A percentile compares a stretch with the other conserved stretches of the same genome.
phyloP scores from a whole-genome alignment of 345 rosid species.

The Excoecaria agallocha region DNA sequence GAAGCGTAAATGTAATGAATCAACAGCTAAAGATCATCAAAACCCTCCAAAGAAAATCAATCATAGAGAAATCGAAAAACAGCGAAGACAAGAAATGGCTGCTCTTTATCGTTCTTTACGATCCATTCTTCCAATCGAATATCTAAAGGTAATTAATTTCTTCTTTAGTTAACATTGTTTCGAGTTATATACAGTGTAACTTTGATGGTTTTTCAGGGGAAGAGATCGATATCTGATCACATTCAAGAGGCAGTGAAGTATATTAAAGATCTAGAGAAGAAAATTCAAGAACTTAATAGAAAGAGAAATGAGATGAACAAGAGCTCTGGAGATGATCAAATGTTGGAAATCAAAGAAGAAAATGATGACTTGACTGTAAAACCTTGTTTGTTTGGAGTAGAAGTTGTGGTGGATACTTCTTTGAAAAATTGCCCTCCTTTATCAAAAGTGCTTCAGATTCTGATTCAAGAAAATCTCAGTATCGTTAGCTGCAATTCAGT shows the following conservation, averaged over 20 bases:
- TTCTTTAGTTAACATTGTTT: not conserved
- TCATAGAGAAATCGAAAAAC: constrained; percentile 42
- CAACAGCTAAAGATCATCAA: too few species aligned
- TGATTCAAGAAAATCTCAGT: constrained; percentile 30
- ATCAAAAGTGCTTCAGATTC: constrained; percentile 30
- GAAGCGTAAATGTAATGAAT: too few species aligned
- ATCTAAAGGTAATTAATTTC: constrained; percentile 35
- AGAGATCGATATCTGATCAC: constrained; percentile 47
- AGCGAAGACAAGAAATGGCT: constrained; percentile 48
- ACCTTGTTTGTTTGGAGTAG: constrained; percentile 35
- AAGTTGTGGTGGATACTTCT: constrained; percentile 30
- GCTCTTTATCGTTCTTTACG: constrained; percentile 32
- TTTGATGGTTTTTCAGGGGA: constrained; percentile 36
- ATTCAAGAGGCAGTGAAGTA: constrained; percentile 42
- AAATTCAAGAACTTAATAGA: constrained; percentile 28
- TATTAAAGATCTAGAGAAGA: constrained; percentile 33
- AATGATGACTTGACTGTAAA: constrained; percentile 24
- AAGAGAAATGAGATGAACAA: constrained; percentile 39
- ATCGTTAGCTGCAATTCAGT: constrained; percentile 37
- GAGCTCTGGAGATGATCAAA: constrained; percentile 2
- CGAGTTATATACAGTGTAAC: too few species aligned
- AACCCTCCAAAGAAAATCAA: constrained; percentile 25
- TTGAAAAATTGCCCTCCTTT: constrained; percentile 25
- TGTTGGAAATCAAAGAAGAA: constrained; percentile 6
- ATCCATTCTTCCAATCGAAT: constrained; percentile 34